phyloP scores from a whole-genome alignment of 106 monocot genomes.

The Dioscorea zingiberensis region DNA sequence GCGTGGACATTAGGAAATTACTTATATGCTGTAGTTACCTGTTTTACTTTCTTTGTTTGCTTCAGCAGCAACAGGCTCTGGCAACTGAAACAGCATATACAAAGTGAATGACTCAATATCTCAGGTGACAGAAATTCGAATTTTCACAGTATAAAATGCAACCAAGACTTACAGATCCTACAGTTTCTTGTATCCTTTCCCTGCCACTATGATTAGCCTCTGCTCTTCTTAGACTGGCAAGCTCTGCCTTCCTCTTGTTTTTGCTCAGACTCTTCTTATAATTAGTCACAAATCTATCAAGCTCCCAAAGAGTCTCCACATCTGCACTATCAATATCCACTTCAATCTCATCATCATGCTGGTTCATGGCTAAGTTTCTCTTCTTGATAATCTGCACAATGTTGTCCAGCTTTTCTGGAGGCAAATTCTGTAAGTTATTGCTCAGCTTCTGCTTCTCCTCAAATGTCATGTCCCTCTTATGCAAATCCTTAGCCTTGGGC shows the following conservation, averaged over 20 bases:
- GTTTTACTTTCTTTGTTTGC: conserved; percentile 29
- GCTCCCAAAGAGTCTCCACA: conserved; percentile 96
- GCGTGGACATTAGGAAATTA: not conserved
- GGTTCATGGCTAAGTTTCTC: conserved; percentile 71
- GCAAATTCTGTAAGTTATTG: conserved; percentile 78
- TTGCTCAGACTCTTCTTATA: conserved; percentile 98
- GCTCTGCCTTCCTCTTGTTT: conserved; percentile 84
- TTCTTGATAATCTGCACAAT: conserved; percentile 95
- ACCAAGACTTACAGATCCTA: conserved; percentile 4
- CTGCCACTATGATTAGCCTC: conserved; percentile 18
- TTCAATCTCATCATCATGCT: conserved; percentile 98
- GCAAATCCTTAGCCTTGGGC: conserved; percentile 83
- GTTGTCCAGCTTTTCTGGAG: conserved; percentile 78
- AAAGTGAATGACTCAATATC: not conserved
- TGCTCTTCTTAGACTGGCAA: conserved; percentile 37
- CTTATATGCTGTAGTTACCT: conserved; percentile 17
- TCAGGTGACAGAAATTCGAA: not conserved
- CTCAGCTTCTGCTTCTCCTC: conserved; percentile 95
- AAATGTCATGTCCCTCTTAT: conserved; percentile 96
- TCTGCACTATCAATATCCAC: conserved; percentile 97
- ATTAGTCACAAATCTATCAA: conserved; percentile 94
- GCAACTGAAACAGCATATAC: conserved; percentile 23
- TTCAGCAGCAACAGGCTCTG: conserved; percentile 24
- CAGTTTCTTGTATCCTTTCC: conserved; percentile 27
- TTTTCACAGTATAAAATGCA: not conserved